Evolutionary conservation across 2,329 filamentous ascomycete species (phyloP).

Genomic region (Hirsutella rhossiliensis): DNA sequence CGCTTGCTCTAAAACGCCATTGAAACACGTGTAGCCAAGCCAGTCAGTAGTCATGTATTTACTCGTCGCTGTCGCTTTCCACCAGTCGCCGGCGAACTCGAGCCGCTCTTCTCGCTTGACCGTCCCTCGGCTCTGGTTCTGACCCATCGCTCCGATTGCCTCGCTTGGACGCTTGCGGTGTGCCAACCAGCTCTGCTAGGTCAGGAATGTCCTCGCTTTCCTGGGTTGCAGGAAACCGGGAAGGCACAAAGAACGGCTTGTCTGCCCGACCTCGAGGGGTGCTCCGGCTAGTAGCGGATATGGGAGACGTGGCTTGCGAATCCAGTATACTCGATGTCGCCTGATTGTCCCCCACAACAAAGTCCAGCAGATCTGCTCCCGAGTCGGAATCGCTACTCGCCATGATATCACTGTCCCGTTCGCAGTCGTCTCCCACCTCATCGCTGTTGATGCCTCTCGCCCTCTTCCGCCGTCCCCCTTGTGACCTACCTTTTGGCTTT

Average conservation of each 20-base stretch:
- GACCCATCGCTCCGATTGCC: conserved; percentile 4
- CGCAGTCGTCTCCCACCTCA: conserved; percentile 39
- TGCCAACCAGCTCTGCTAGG: conserved; percentile 15
- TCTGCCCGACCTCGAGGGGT: conserved; percentile 6
- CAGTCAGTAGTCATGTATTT: background rate
- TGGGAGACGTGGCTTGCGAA: conserved; percentile 16
- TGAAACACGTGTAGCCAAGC: background rate
- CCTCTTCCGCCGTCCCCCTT: conserved; percentile 8
- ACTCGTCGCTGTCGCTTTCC: conserved; percentile 18
- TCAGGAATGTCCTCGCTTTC: conserved; percentile 28
- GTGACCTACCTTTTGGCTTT: conserved; percentile 10
- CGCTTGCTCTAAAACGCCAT: background rate
- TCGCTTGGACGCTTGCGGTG: background rate
- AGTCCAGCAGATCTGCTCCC: conserved; percentile 38
- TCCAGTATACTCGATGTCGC: conserved; percentile 23
- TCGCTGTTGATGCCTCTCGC: conserved; percentile 27
- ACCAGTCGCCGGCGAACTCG: conserved; percentile 17
- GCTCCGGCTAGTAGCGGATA: conserved; percentile 8
- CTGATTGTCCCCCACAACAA: conserved; percentile 42
- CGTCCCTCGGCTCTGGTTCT: conserved; percentile 9
- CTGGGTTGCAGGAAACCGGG: conserved; percentile 25
- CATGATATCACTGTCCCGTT: conserved; percentile 32
- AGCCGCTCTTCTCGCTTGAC: conserved; percentile 6
- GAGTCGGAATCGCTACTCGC: conserved; percentile 35
- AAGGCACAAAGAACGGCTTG: conserved; percentile 26